These are phyloP conservation scores for Eustoma russellianum DNA, from an alignment of 257 asterid genomes.

Conservation along the genomic window DNA sequence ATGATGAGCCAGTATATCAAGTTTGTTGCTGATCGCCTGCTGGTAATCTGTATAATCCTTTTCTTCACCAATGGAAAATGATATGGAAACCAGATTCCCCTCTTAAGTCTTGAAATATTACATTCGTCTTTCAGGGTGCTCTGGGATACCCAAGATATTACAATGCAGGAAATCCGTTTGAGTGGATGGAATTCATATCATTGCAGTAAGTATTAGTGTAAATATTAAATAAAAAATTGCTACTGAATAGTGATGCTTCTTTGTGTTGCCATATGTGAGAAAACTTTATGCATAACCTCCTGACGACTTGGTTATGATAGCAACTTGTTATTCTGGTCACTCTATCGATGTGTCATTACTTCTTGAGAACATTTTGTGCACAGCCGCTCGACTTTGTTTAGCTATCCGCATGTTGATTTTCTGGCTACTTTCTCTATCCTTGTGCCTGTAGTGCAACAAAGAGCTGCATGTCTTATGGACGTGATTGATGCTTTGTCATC, in stretches of 20 bases:
- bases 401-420: too few relatives aligned
- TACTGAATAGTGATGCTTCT: neutral
- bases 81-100: neutral
- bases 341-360: too few relatives aligned
- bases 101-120: neutral
- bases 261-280: neutral
- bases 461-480: too few relatives aligned
- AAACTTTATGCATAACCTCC: neutral
- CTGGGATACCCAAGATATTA: slow-evolving; percentile 50
- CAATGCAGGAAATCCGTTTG: slow-evolving; percentile 62
- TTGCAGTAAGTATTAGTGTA: slow-evolving; percentile 45
- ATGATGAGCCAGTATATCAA: slow-evolving; percentile 64
- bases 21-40: slow-evolving; percentile 66
- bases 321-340: too few relatives aligned
- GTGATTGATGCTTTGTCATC: too few relatives aligned
- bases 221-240: neutral
- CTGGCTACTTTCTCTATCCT: too few relatives aligned
- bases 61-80: neutral
- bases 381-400: too few relatives aligned
- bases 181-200: slow-evolving; percentile 81
- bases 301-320: neutral
- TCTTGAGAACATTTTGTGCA: too few relatives aligned
- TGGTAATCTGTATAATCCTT: slow-evolving; percentile 31
- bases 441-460: too few relatives aligned
- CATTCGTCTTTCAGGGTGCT: slow-evolving; percentile 36